A percentile compares a stretch with the other conserved stretches of the same genome.
These are phyloP conservation scores for Paratinospora sagittata DNA, from an alignment of 164 flowering plant genomes.

Conservation along the genomic window DNA sequence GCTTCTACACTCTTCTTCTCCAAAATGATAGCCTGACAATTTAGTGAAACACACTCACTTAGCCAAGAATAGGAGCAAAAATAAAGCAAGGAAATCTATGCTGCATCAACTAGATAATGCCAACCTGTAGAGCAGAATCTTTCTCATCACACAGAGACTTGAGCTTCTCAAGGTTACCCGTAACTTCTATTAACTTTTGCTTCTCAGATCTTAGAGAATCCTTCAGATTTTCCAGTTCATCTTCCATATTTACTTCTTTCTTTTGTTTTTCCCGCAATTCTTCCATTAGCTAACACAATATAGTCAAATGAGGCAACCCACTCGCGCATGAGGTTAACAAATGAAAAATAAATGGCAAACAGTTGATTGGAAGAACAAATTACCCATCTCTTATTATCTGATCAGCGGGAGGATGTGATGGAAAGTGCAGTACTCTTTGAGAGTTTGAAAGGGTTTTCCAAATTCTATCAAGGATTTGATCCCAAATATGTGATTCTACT, in stretches of 20 bases:
- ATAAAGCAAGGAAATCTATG: not conserved
- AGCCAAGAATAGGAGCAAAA: no score
- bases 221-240: slow-evolving; percentile 60
- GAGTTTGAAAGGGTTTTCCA: no score
- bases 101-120: slow-evolving; percentile 8
- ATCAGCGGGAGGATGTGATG: no score
- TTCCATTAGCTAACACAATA: slow-evolving; percentile 47
- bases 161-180: slow-evolving; percentile 48
- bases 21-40: slow-evolving; percentile 45
- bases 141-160: slow-evolving; percentile 53
- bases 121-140: slow-evolving; percentile 69
- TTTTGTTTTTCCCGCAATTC: slow-evolving; percentile 62
- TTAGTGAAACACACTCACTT: not conserved
- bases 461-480: no score
- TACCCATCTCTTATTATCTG: no score
- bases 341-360: no score
- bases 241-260: slow-evolving; percentile 47
- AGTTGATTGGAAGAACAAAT: no score
- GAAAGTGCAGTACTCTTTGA: no score
- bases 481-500: no score
- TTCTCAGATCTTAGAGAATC: slow-evolving; percentile 49
- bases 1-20: slow-evolving; percentile 61
- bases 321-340: no score
- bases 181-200: slow-evolving; percentile 46
- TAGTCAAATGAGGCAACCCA: slow-evolving; percentile 1